These are phyloP conservation scores for Arthroderma sp. DNA, from an alignment of 2,329 filamentous ascomycete genomes.

Conservation along the genomic window DNA sequence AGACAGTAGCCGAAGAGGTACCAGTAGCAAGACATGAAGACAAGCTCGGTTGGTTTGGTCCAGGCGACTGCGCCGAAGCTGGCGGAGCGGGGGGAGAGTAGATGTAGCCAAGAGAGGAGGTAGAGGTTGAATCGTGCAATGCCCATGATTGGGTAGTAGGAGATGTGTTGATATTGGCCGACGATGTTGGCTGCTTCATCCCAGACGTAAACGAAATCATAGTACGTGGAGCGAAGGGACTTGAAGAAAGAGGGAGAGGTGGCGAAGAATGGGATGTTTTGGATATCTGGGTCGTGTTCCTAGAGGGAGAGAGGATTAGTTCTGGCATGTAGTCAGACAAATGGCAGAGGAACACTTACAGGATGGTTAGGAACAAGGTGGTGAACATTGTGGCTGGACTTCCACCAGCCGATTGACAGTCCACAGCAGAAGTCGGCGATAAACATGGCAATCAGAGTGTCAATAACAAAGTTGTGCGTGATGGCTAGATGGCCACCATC, in stretches of 20 bases:
- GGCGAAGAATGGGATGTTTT: constrained; percentile 79
- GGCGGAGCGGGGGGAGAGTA: constrained; percentile 58
- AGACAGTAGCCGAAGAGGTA: constrained; percentile 72
- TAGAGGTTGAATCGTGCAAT: constrained; percentile 84
- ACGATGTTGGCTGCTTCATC: constrained; percentile 58
- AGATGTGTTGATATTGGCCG: constrained; percentile 61
- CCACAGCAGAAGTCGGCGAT: constrained; percentile 84
- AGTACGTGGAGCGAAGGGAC: constrained; percentile 65
- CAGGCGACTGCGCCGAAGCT: constrained; percentile 66
- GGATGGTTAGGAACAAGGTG: constrained; percentile 95
- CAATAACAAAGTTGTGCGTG: constrained; percentile 73
- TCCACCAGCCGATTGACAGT: constrained; percentile 91
- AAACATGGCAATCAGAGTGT: constrained; percentile 76
- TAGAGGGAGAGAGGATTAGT: not conserved
- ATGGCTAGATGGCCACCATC: constrained; percentile 97
- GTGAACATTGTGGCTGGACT: constrained; percentile 88
- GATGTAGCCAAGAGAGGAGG: constrained; percentile 63
- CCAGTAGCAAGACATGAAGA: constrained; percentile 71
- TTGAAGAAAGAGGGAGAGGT: constrained; percentile 68
- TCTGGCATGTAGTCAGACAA: too few species aligned
- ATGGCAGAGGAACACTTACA: not conserved
- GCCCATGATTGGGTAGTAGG: constrained; percentile 69
- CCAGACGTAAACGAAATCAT: constrained; percentile 66
- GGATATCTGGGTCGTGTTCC: constrained; percentile 91
- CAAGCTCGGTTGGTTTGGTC: constrained; percentile 67